phyloP scores from a whole-genome alignment of 176 grass and related monocot genomes.

The Coix lacrymajobi region DNA sequence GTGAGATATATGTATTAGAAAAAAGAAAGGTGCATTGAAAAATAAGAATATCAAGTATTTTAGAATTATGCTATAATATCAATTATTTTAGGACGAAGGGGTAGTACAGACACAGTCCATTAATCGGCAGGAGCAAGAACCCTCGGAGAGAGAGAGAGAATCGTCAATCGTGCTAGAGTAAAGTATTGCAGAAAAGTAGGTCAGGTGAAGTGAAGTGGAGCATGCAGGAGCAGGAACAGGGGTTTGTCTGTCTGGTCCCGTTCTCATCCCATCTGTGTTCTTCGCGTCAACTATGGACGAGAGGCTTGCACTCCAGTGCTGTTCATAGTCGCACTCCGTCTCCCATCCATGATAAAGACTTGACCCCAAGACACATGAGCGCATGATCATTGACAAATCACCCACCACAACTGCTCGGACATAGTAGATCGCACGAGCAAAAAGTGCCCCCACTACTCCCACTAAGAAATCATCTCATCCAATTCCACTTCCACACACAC shows the following conservation, averaged over 20 bases:
- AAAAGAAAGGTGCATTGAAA: too few relatives aligned
- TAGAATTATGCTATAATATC: too few relatives aligned
- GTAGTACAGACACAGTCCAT: too few relatives aligned
- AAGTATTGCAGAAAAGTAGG: background rate
- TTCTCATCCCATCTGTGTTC: background rate
- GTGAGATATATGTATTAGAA: too few relatives aligned
- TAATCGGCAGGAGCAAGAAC: too few relatives aligned
- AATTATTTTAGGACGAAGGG: too few relatives aligned
- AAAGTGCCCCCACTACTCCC: background rate
- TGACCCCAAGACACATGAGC: background rate
- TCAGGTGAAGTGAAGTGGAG: background rate
- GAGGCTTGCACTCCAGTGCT: background rate
- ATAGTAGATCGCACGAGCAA: background rate
- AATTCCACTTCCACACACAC: background rate
- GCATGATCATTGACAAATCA: constrained; percentile 3
- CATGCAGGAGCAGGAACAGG: too few relatives aligned
- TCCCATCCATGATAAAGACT: background rate
- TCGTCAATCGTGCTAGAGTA: background rate
- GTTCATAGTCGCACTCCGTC: background rate
- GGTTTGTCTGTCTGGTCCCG: background rate
- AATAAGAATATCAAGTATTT: too few relatives aligned
- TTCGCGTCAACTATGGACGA: background rate
- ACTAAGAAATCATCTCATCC: background rate
- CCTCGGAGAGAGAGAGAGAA: too few relatives aligned
- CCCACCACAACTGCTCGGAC: background rate